Evolutionary conservation across 495 filamentous ascomycete genomes (phyloP).

Genomic region (Talaromyces ruber): DNA sequence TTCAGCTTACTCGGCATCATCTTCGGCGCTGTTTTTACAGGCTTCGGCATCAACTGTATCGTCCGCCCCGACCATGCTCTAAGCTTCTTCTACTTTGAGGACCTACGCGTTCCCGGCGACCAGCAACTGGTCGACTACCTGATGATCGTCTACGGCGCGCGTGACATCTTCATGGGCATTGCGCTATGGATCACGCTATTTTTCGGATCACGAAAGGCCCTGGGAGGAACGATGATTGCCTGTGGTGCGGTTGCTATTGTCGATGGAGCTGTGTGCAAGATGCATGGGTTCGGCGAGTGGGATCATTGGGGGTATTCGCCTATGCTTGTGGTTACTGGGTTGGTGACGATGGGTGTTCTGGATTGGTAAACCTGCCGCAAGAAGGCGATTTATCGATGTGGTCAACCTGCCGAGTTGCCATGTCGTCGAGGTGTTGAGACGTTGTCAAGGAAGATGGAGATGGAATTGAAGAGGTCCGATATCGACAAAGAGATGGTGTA

Average conservation of each 20-base stretch:
- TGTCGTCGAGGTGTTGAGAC: not conserved
- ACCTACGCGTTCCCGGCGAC: constrained; percentile 20
- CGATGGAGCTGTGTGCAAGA: constrained; percentile 38
- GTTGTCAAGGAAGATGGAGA: not conserved
- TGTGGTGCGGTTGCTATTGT: constrained; percentile 31
- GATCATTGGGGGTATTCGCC: constrained; percentile 50
- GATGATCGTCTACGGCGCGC: constrained; percentile 39
- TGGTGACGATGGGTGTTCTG: constrained; percentile 18
- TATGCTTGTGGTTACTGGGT: constrained; percentile 25
- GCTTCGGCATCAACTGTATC: constrained; percentile 41
- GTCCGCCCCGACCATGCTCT: constrained; percentile 34
- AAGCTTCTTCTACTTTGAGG: constrained; percentile 35
- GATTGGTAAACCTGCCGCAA: constrained; percentile 3
- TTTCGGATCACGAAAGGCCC: constrained; percentile 28
- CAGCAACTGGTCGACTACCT: constrained; percentile 28
- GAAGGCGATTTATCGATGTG: not conserved
- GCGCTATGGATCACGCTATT: constrained; percentile 30
- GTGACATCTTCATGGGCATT: constrained; percentile 46
- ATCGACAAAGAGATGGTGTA: not conserved
- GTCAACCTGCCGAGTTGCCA: not conserved
- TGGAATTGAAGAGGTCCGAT: not conserved
- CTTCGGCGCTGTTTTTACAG: constrained; percentile 35
- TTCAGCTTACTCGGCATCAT: constrained; percentile 5
- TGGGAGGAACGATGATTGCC: constrained; percentile 38
- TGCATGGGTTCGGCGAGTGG: constrained; percentile 37